These are phyloP conservation scores for Areca catechu DNA, from an alignment of 176 grass and related monocot genomes.

Conservation along the genomic window DNA sequence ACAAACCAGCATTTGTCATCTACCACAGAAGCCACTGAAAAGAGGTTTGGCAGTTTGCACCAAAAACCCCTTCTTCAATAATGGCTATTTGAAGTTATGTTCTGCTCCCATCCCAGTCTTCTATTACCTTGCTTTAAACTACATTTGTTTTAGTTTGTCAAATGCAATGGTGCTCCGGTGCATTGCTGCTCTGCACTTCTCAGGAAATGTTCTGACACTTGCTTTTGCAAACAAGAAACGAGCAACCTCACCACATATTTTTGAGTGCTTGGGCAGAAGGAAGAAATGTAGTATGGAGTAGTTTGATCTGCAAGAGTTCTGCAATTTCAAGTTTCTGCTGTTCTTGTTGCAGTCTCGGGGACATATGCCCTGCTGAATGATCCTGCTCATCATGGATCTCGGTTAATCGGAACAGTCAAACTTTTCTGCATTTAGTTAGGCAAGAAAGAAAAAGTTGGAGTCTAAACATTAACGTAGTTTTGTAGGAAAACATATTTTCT, in stretches of 20 bases:
- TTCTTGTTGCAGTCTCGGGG: constrained; percentile 55
- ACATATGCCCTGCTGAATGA: constrained; percentile 47
- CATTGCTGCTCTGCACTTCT: constrained; percentile 61
- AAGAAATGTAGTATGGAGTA: background rate
- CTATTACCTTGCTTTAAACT: background rate
- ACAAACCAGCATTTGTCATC: constrained; percentile 35
- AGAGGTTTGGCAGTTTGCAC: constrained; percentile 33
- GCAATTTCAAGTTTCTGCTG: background rate
- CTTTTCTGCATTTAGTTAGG: too few species aligned
- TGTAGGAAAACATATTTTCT: too few species aligned
- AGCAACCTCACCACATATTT: constrained; percentile 66
- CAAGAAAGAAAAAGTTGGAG: too few species aligned
- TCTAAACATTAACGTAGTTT: too few species aligned
- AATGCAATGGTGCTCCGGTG: constrained; percentile 84
- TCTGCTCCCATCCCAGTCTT: too few species aligned
- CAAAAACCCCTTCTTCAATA: too few species aligned
- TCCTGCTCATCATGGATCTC: background rate
- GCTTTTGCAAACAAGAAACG: constrained; percentile 63
- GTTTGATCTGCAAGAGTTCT: constrained; percentile 14
- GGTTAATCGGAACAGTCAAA: too few species aligned
- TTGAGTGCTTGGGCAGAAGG: constrained; percentile 44
- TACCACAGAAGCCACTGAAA: constrained; percentile 31
- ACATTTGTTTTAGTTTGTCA: constrained; percentile 26
- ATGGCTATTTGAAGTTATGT: too few species aligned
- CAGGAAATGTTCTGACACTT: constrained; percentile 49